Evolutionary conservation across 352 stramenopile genomes (phyloP).

Genomic region (Globisporangium okanoganense): DNA sequence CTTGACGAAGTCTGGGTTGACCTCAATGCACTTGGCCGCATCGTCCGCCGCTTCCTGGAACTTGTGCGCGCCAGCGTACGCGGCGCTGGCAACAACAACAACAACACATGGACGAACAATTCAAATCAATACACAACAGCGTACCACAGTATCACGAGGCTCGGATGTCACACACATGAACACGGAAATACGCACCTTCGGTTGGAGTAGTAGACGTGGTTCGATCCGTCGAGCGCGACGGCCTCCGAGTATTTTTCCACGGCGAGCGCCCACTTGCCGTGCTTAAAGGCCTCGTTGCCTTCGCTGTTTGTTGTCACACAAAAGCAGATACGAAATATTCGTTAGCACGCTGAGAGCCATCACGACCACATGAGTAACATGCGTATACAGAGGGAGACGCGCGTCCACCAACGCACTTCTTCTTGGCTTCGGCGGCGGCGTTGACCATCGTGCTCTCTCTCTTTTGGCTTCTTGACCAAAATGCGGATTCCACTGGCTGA

Average conservation of each 20-base stretch:
- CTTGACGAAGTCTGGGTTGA: constrained; percentile 95
- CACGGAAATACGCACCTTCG: constrained; percentile 39
- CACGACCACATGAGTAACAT: background rate
- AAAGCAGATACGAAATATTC: background rate
- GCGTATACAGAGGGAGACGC: background rate
- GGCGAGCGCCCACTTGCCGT: constrained; percentile 82
- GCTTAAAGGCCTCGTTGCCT: constrained; percentile 95
- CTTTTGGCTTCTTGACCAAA: background rate
- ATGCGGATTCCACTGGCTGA: background rate
- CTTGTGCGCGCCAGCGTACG: constrained; percentile 58
- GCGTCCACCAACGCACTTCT: constrained; percentile 44
- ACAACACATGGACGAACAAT: background rate
- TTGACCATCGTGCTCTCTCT: constrained; percentile 47
- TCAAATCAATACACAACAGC: background rate
- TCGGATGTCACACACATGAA: background rate
- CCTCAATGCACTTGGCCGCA: constrained; percentile 84
- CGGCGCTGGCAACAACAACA: constrained; percentile 37
- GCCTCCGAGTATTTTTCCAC: constrained; percentile 93
- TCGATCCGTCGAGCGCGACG: constrained; percentile 80
- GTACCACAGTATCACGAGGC: background rate
- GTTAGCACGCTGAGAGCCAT: background rate
- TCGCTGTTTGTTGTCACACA: constrained; percentile 42
- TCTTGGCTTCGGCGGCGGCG: constrained; percentile 76
- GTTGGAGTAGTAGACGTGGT: constrained; percentile 96
- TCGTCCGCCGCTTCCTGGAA: constrained; percentile 86